Base-by-base conservation (phyloP, 208 protist genomes). In the Entamoeba invadens region DNA sequence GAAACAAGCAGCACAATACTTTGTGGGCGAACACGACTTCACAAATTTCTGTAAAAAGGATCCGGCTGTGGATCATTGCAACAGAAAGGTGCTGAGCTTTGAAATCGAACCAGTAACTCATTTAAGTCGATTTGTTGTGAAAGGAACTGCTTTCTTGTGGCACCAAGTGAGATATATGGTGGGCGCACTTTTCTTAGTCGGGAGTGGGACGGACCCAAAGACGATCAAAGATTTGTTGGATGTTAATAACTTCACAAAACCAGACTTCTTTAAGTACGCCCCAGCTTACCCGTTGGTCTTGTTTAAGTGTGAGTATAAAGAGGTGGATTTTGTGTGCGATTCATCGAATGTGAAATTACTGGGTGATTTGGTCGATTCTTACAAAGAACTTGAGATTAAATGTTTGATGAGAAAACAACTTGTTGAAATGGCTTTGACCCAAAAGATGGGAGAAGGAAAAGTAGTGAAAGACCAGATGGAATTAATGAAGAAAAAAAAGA, bases 91-190 rank as follows among this genome's bases (percentile, higher is more conserved):
- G 5, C 18, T 44, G 42, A 44, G 10, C 4, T 68, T 92, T 35
- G n/a, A 87, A 31, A 46, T 93, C 10, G 51, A 93, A 91, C 12
- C 44, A 68, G 14, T 45, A 68, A 45, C 16, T 91, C n/a, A n/a
- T 5, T 3, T 91, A 31, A 45, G 5, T 92, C 4, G 38, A 47
- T n/a, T 45, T 42, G 72, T 72, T 45, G 46, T 94, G 6, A 16
- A 5, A 31, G 93, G 93, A 5, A 42, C 5, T 50, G 25, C 47
- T 68, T 94, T 94, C 31, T 38, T 94, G 21, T 94, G 42, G 35
- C 72, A 93, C 5, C 93, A 94, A 44, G 93, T 94, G 2, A 50
- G 93, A 94, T 46, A 35, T 46, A 94, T 94, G 93, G 42, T 92
- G 25, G 57, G 45, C 38, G 50, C 92, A 18, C n/a, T 94, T 8